These are phyloP conservation scores for Paramecium tetraurelia DNA, from an alignment of 73 alveolate genomes.

Conservation along the genomic window DNA sequence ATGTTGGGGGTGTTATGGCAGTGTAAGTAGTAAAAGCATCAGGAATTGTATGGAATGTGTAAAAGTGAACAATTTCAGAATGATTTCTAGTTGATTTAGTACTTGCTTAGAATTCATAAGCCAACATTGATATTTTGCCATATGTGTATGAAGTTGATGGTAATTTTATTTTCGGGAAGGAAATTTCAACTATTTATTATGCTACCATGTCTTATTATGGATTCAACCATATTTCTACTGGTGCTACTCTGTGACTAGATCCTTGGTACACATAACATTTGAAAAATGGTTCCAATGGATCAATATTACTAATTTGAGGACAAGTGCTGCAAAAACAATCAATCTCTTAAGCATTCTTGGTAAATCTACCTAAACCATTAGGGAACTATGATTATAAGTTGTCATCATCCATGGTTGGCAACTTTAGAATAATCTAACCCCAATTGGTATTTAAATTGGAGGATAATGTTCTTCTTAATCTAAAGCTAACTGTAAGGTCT, in stretches of 20 bases:
- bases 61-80: slow-evolving; percentile 27
- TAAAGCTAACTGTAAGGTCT: neutral
- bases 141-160: slow-evolving; percentile 34
- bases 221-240: slow-evolving; percentile 24
- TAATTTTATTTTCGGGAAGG: slow-evolving; percentile 43
- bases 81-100: neutral
- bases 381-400: neutral
- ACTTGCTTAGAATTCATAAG: neutral
- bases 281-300: neutral
- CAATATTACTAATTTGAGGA: neutral
- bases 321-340: slow-evolving; percentile 52
- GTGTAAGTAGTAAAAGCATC: neutral
- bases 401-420: neutral
- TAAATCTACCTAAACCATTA: slow-evolving; percentile 25
- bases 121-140: neutral
- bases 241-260: slow-evolving; percentile 31
- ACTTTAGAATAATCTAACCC: neutral
- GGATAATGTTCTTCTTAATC: neutral
- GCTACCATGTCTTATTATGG: slow-evolving; percentile 1
- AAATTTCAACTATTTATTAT: neutral
- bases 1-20: neutral
- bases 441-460: slow-evolving; percentile 5
- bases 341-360: slow-evolving; percentile 24
- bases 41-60: slow-evolving; percentile 21
- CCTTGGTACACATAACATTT: slow-evolving; percentile 35